Base-by-base conservation (phyloP, 2,329 filamentous ascomycete genomes). In the Xylariaceae sp. region DNA sequence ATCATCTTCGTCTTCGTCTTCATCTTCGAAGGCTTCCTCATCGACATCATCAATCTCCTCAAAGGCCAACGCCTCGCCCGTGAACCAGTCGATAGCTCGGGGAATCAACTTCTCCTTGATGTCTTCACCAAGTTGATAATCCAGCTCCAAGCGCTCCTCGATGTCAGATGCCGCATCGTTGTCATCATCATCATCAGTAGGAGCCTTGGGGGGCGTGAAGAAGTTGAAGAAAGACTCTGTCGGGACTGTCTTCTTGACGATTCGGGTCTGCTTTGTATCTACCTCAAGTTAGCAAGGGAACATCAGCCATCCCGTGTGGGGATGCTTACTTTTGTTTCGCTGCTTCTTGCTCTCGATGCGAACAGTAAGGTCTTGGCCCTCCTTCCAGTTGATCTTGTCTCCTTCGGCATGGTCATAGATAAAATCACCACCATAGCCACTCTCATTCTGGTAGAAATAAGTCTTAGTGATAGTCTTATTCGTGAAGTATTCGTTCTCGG, bases 91-190 rank as follows among this genome's bases (percentile, higher is more conserved):
- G 69, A 99, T 95, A 55, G 96, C 95, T 67, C 93, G 92, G 63
- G 95, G 95, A 67, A 99, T 99, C 64, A 99, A 85, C 82, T 99
- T 99, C 85, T 99, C 95, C 82, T 99, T 99, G 80, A 99, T 97
- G 73, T 99, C 95, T 81, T 99, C 95, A 65, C 95, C 95, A 44
- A 99, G 87, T 79, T 98, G 93, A 77, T 98, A 99, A 79, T 99
- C 95, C 50, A 99, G 88, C 81, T 99, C 95, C 54, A 99, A 86
- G 63, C 95, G 93, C 78, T 96, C 93, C 81, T 99, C 95, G 50
- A 99, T 96, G 73, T 99, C 95, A 49, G 88, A 89, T 52, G 89
- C 87, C 58, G 89, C 87, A 65, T 93, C 89, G 37, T 86, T 82
- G 42, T 87, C 85, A 48, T 90, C 89, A 6, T 90, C 89, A 6